Evolutionary conservation across 169 alveolate genomes (phyloP).

Genomic region (Plasmodium vinckei): DNA sequence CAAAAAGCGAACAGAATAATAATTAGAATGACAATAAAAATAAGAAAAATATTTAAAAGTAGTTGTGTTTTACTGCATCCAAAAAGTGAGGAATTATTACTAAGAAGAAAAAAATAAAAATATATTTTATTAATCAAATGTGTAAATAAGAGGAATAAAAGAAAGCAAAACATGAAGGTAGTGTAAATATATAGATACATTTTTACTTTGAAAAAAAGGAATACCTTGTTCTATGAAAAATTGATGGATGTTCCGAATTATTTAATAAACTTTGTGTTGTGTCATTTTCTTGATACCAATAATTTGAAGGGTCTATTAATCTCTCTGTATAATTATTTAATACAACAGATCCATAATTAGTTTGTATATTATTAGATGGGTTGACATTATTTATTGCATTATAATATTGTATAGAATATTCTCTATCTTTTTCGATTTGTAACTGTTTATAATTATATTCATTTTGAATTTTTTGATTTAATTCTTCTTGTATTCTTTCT

Average conservation of each 20-base stretch:
- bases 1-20: conserved; percentile 22
- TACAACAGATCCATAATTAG: conserved; percentile 6
- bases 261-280: conserved; percentile 8
- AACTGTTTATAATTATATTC: conserved; percentile 57
- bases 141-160: background rate
- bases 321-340: conserved; percentile 61
- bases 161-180: background rate
- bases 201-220: conserved; percentile 42
- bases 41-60: conserved; percentile 31
- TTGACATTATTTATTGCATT: conserved; percentile 46
- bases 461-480: conserved; percentile 39
- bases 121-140: background rate
- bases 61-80: conserved; percentile 41
- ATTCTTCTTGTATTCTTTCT: conserved; percentile 7
- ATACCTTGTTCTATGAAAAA: background rate
- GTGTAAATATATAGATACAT: background rate
- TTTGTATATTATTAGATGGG: conserved; percentile 5
- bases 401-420: conserved; percentile 64
- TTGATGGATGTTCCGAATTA: background rate
- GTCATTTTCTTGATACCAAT: conserved; percentile 27
- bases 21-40: conserved; percentile 26
- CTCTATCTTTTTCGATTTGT: conserved; percentile 69
- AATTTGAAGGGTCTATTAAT: conserved; percentile 41
- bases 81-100: conserved; percentile 12
- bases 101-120: conserved; percentile 11